Evolutionary conservation across 345 rosid genomes (phyloP).

Genomic region (Crucihimalaya himalaica): DNA sequence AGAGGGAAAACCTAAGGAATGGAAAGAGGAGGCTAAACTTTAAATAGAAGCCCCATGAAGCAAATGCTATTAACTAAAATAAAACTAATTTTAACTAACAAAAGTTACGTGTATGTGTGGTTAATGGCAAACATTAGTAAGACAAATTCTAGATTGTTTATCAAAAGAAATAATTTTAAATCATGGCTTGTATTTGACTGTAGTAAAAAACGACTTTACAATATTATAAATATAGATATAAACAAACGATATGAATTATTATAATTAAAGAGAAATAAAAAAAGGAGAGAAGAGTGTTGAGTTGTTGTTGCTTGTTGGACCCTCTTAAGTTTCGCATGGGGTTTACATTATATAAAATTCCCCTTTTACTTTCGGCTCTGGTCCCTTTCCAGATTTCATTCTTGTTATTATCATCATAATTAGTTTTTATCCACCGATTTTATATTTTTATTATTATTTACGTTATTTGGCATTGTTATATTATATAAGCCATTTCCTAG

Average conservation of each 20-base stretch:
- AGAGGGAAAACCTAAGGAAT: slow-evolving; percentile 9
- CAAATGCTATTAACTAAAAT: slow-evolving; percentile 17
- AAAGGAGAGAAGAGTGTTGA: slow-evolving; percentile 31
- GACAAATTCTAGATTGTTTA: slow-evolving; percentile 39
- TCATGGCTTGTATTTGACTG: slow-evolving; percentile 33
- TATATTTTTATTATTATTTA: slow-evolving; percentile 14
- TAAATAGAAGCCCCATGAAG: slow-evolving; percentile 13
- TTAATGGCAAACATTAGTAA: slow-evolving; percentile 46
- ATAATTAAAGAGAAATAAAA: background rate
- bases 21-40: background rate
- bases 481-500: background rate
- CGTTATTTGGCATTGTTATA: background rate
- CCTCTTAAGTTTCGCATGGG: slow-evolving; percentile 40
- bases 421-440: slow-evolving; percentile 30
- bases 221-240: background rate
- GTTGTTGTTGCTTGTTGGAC: slow-evolving; percentile 41
- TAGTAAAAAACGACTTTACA: slow-evolving; percentile 25
- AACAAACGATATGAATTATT: background rate
- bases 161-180: slow-evolving; percentile 14
- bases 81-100: slow-evolving; percentile 8
- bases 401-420: slow-evolving; percentile 31
- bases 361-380: slow-evolving; percentile 44
- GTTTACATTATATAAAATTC: slow-evolving; percentile 35
- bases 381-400: slow-evolving; percentile 37
- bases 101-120: slow-evolving; percentile 27